Evolutionary conservation across 768 basidiomycete species (phyloP), one percentile per base, ranked within the genome.

Genomic region (Lentinula lateritia): DNA sequence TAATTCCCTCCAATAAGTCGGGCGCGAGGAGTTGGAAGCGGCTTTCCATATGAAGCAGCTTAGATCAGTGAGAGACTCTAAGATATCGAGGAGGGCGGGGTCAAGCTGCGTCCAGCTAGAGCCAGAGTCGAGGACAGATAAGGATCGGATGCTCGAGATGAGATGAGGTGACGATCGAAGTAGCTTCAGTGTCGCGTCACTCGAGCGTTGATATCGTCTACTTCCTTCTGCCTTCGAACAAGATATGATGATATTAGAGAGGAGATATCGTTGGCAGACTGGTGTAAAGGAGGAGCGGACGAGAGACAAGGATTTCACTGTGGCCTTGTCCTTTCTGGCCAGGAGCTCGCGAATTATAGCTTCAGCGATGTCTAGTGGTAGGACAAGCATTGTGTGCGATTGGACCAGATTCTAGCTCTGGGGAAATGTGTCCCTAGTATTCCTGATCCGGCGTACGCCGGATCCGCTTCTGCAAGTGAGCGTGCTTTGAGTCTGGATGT

Each of bases 111-210:
- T 48, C 45, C 57, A 46, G 43, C 10, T 48, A 12, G 32, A 18
- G n/a, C 43, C 34, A 9, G 57, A 43, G n/a, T 32, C 57, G 28
- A 58, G 41, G 32, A 58, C 36, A 9, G 42, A 48, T 36, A 58
- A 58, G 15, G 57, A 58, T 48, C 57, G 41, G 57, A 58, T 38
- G n/a, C 23, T 45, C 28, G 45, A 20, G 20, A 58, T n/a, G 41
- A 58, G 57, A n/a, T 58, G 57, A 58, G 57, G 43, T 32, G 57
- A 58, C 16, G 57, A 58, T 28, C 3, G 43, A 8, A 58, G 57
- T 23, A 58, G 45, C n/a, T 58, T 38, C 6, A 36, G 41, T 28
- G 57, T 58, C 32, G 43, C 57, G 32, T 48, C 13, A 34, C 23
- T 15, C n/a, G 57, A 45, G 20, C 32, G 57, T 12, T 58, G 42